Evolutionary conservation across 441 rosid genomes (phyloP).

Genomic region (Biscutella laevigata): DNA sequence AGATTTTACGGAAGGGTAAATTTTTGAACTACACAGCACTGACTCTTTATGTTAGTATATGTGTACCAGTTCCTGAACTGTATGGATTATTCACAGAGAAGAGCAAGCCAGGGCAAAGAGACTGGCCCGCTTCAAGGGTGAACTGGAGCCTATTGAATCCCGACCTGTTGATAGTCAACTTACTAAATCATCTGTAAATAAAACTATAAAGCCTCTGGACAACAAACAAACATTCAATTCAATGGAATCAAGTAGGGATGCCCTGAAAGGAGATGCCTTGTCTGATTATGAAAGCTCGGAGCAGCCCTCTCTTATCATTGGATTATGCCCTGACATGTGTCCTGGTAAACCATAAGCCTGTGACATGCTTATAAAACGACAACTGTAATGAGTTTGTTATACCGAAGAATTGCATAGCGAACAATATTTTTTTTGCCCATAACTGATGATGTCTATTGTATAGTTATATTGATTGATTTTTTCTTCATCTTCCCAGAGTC

Average conservation of each 20-base stretch:
- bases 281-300: constrained; percentile 53
- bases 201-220: constrained; percentile 29
- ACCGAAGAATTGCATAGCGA: neutral
- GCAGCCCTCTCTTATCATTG: constrained; percentile 54
- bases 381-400: too few relatives aligned
- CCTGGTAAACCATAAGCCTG: constrained; percentile 61
- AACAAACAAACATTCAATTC: constrained; percentile 33
- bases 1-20: constrained; percentile 65
- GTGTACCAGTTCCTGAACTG: constrained; percentile 10
- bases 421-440: constrained; percentile 5
- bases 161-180: constrained; percentile 34
- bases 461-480: neutral
- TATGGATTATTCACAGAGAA: constrained; percentile 43
- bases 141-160: constrained; percentile 46
- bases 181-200: constrained; percentile 34
- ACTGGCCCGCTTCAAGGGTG: constrained; percentile 75
- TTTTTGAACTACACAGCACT: constrained; percentile 13
- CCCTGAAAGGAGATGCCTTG: constrained; percentile 31
- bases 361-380: constrained; percentile 13
- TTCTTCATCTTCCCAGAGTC: constrained; percentile 45
- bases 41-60: constrained; percentile 9
- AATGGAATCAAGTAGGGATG: constrained; percentile 36
- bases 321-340: constrained; percentile 96
- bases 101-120: constrained; percentile 92
- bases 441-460: too few relatives aligned